These are phyloP conservation scores for Phytophthora capsici DNA, from an alignment of 352 stramenopile genomes.

Conservation along the genomic window DNA sequence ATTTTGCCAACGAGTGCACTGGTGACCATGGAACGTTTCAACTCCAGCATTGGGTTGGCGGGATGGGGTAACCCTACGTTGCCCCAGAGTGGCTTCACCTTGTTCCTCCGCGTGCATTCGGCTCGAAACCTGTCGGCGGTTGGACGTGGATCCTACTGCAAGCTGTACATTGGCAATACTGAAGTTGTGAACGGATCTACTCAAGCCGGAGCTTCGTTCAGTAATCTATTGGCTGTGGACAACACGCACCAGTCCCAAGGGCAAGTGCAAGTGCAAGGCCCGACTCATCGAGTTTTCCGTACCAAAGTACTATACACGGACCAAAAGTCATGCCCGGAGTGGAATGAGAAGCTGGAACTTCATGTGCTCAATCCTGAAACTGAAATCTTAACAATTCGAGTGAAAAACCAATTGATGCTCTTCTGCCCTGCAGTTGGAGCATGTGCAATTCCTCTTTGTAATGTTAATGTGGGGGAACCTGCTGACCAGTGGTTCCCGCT, in stretches of 20 bases:
- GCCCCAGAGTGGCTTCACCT: constrained; percentile 41
- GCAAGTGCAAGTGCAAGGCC: neutral
- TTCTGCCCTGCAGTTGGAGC: constrained; percentile 62
- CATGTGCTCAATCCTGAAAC: constrained; percentile 52
- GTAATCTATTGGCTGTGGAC: constrained; percentile 22
- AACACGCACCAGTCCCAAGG: neutral
- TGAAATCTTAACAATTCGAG: constrained; percentile 67
- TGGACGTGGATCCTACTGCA: constrained; percentile 64
- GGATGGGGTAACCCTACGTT: constrained; percentile 34
- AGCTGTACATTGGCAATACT: constrained; percentile 67
- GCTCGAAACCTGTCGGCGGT: constrained; percentile 52
- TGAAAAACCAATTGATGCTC: constrained; percentile 72
- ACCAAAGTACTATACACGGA: constrained; percentile 57
- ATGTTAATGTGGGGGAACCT: constrained; percentile 48
- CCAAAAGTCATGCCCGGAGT: constrained; percentile 53
- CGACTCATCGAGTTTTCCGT: constrained; percentile 57
- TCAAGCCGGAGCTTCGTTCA: constrained; percentile 34
- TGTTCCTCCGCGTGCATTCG: constrained; percentile 74
- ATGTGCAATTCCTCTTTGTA: constrained; percentile 59
- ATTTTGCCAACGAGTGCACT: constrained; percentile 12
- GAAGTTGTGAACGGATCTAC: constrained; percentile 50
- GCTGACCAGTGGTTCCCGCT: constrained; percentile 71
- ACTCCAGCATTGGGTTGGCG: constrained; percentile 25
- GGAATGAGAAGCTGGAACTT: constrained; percentile 81
- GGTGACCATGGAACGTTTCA: constrained; percentile 28